Percentiles rank a stretch among this genome's conserved stretches.
Conservation (phyloP, 2,329 filamentous ascomycete species). For the Colletotrichum phormii region DNA sequence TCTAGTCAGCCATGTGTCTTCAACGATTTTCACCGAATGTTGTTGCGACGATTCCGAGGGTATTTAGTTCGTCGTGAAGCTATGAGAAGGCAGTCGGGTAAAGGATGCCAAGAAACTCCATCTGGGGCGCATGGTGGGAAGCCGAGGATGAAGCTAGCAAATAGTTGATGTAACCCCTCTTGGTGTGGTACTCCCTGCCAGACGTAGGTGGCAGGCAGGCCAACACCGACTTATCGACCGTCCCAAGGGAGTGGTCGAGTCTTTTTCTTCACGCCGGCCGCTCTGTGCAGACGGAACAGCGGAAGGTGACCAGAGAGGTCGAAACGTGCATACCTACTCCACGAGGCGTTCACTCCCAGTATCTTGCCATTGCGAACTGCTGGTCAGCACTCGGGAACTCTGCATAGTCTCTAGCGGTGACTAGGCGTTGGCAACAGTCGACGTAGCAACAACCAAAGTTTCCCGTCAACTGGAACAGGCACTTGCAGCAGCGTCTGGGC, state of each 20-base stretch:
- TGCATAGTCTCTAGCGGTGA: background rate
- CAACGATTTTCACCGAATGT: background rate
- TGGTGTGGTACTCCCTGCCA: constrained; percentile 7
- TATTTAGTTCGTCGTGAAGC: background rate
- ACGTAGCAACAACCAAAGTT: background rate
- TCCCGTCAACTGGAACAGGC: background rate
- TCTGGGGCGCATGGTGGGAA: background rate
- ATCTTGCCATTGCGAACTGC: constrained; percentile 5
- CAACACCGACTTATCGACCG: constrained; percentile 1
- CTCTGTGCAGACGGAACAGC: constrained; percentile 36
- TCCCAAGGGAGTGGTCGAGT: constrained; percentile 30
- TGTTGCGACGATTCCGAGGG: background rate
- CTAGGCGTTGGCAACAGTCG: background rate
- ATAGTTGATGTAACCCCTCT: constrained; percentile 25
- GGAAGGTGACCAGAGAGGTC: constrained; percentile 34
- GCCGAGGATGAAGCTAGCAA: background rate
- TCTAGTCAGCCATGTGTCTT: background rate
- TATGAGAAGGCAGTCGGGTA: background rate
- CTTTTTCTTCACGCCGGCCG: constrained; percentile 16
- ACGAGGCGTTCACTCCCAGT: constrained; percentile 18
- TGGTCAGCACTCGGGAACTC: background rate
- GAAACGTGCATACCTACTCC: constrained; percentile 25
- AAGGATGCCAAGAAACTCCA: background rate
- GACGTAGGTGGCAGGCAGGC: background rate
- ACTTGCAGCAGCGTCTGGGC: background rate